Percentiles rank a stretch among this genome's conserved stretches.
phyloP scores from a whole-genome alignment of 306 rosid species.

The Senna tora region DNA sequence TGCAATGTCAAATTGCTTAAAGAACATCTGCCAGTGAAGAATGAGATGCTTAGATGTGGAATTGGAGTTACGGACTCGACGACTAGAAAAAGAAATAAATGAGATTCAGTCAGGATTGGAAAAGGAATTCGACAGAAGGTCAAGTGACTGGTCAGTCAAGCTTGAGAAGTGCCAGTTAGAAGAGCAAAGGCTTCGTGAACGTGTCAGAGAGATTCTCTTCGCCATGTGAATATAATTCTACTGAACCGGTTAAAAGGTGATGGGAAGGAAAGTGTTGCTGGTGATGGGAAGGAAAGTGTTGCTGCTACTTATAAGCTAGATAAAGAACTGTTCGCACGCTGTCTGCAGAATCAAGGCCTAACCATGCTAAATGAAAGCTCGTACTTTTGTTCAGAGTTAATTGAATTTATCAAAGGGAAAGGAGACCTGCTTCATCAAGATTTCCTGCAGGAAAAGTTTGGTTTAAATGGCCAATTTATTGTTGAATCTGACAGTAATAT shows the following conservation, averaged over 20 bases:
- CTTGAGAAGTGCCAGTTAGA: constrained; percentile 88
- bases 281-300: constrained; percentile 61
- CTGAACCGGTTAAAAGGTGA: constrained; percentile 73
- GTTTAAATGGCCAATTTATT: constrained; percentile 67
- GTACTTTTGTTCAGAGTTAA: constrained; percentile 62
- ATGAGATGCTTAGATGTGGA: constrained; percentile 59
- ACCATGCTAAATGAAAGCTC: constrained; percentile 75
- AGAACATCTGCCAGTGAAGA: constrained; percentile 73
- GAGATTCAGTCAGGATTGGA: constrained; percentile 88
- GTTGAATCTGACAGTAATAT: constrained; percentile 80
- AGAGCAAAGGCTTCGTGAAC: constrained; percentile 89
- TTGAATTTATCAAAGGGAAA: constrained; percentile 65
- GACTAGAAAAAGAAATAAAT: constrained; percentile 85
- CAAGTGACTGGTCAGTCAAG: constrained; percentile 90
- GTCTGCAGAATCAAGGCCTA: constrained; percentile 85
- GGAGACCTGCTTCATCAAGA: constrained; percentile 48
- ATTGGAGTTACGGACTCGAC: constrained; percentile 55
- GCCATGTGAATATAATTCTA: constrained; percentile 79
- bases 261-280: no score
- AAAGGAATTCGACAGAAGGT: constrained; percentile 94
- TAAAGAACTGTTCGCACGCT: constrained; percentile 70
- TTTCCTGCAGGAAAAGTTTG: constrained; percentile 45
- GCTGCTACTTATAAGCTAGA: constrained; percentile 75
- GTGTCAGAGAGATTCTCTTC: constrained; percentile 98
- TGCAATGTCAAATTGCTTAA: constrained; percentile 75